phyloP scores from a whole-genome alignment of 2,329 filamentous ascomycete species.

The Tolypocladium album region DNA sequence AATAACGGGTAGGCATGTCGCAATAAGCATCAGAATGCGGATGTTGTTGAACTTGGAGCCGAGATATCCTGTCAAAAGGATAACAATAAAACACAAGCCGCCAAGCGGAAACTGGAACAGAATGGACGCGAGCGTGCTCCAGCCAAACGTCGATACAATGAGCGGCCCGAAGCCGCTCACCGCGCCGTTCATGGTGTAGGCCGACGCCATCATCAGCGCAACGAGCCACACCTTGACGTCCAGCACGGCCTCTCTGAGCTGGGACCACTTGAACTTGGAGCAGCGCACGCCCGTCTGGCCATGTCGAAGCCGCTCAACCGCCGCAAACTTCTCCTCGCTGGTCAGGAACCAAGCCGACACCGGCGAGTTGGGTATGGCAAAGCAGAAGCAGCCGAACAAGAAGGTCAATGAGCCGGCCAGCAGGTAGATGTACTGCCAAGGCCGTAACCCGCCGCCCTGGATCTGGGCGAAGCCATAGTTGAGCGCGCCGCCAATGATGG shows the following conservation, averaged over 20 bases:
- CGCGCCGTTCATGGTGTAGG: conserved; percentile 62
- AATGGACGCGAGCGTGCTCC: conserved; percentile 51
- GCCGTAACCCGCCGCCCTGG: conserved; percentile 35
- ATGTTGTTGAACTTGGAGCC: conserved; percentile 50
- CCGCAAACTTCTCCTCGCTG: conserved; percentile 49
- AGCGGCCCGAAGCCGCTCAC: conserved; percentile 61
- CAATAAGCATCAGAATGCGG: conserved; percentile 51
- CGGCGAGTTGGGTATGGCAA: conserved; percentile 54
- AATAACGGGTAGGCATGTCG: conserved; percentile 63
- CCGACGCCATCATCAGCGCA: conserved; percentile 57
- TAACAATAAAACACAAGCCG: conserved; percentile 54
- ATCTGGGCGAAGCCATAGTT: conserved; percentile 62
- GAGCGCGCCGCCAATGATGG: conserved; percentile 50
- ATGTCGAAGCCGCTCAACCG: conserved; percentile 50
- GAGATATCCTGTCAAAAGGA: conserved; percentile 56
- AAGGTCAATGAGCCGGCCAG: conserved; percentile 54
- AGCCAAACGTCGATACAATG: conserved; percentile 64
- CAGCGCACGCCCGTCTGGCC: conserved; percentile 55
- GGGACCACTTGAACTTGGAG: conserved; percentile 45
- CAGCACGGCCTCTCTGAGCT: conserved; percentile 45
- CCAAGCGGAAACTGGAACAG: conserved; percentile 68
- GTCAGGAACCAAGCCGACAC: conserved; percentile 60
- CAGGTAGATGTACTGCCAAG: conserved; percentile 65
- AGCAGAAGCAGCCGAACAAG: conserved; percentile 54
- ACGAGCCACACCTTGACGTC: conserved; percentile 56